These are phyloP conservation scores for Xerocomus brunneocitrinus DNA, from an alignment of 768 basidiomycete species.

Conservation along the genomic window DNA sequence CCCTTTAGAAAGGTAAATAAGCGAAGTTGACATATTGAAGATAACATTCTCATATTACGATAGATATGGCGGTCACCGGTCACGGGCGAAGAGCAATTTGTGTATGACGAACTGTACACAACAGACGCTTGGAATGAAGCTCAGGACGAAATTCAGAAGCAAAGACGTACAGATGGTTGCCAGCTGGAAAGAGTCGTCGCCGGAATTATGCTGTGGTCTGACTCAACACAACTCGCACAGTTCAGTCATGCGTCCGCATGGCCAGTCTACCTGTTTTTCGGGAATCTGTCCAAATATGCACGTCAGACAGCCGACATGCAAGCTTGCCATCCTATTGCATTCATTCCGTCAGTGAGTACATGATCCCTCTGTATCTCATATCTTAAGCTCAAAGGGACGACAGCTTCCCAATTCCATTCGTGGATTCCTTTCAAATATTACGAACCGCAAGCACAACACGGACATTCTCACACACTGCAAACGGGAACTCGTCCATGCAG, in stretches of 20 bases:
- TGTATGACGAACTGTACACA: neutral
- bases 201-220: constrained; percentile 16
- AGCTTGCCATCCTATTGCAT: constrained; percentile 20
- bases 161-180: constrained; percentile 8
- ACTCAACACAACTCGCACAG: constrained; percentile 9
- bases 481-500: neutral
- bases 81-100: neutral
- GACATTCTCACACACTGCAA: constrained; percentile 4
- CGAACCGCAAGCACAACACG: neutral
- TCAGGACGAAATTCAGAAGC: constrained; percentile 15
- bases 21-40: too few species aligned
- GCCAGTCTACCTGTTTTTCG: constrained; percentile 23
- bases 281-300: constrained; percentile 22
- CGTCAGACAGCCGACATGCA: neutral
- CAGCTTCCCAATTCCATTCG: neutral
- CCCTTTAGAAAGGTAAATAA: constrained; percentile 16
- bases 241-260: constrained; percentile 17
- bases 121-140: neutral
- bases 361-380: neutral
- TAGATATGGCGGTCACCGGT: neutral
- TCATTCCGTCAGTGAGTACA: constrained; percentile 14
- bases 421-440: neutral
- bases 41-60: too few species aligned
- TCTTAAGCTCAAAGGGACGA: too few species aligned
- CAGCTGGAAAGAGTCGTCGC: constrained; percentile 13